Conservation (phyloP, 2,329 filamentous ascomycete genomes). For the Moelleriella libera region DNA sequence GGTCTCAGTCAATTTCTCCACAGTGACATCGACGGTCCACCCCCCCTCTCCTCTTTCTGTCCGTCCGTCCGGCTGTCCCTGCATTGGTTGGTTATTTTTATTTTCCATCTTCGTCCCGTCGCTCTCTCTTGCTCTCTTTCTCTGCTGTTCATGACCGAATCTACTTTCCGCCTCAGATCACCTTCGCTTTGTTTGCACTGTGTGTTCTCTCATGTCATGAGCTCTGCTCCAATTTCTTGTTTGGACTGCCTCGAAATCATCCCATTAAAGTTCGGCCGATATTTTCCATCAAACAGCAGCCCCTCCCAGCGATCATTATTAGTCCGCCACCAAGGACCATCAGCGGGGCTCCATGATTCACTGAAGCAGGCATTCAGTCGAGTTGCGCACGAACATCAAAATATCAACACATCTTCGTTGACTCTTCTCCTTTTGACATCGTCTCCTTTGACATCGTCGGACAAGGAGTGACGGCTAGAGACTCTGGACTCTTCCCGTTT, state of each 20-base stretch:
- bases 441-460: too few species aligned
- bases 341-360: neutral
- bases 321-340: neutral
- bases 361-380: conserved; percentile 5
- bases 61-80: too few species aligned
- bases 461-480: neutral
- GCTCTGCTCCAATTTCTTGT: neutral
- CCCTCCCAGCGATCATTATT: neutral
- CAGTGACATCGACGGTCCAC: too few species aligned
- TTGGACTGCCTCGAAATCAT: neutral
- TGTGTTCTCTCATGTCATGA: neutral
- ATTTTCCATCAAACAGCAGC: neutral
- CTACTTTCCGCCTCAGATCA: too few species aligned
- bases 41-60: too few species aligned
- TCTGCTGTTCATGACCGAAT: too few species aligned
- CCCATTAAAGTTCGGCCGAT: neutral
- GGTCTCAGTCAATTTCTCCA: too few species aligned
- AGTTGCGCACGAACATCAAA: neutral
- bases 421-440: too few species aligned
- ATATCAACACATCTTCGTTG: too few species aligned
- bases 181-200: neutral
- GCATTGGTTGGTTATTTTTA: too few species aligned
- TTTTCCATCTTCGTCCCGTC: too few species aligned
- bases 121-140: too few species aligned
- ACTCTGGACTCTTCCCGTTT: neutral